phyloP scores from a whole-genome alignment of 2,329 filamentous ascomycete genomes.

The Phoma sp. region DNA sequence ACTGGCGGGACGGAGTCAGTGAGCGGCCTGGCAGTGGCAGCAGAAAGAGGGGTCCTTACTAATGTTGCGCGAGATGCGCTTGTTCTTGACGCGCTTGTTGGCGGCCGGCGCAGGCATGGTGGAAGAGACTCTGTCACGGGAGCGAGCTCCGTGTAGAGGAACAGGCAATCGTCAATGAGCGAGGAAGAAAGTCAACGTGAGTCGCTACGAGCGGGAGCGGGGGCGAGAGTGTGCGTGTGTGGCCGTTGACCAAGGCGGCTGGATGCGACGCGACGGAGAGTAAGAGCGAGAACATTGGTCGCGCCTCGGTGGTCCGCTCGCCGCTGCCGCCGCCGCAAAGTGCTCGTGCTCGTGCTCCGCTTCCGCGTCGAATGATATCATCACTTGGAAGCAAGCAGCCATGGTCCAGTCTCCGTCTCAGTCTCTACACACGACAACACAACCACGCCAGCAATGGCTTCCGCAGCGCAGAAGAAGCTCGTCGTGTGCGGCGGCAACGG shows the following conservation, averaged over 20 bases:
- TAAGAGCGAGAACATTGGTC: too few species aligned
- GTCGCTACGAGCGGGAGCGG: too few species aligned
- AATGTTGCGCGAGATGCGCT: constrained; percentile 49
- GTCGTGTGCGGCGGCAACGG: constrained; percentile 94
- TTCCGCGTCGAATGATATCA: constrained; percentile 42
- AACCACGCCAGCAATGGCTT: constrained; percentile 50
- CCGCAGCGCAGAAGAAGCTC: constrained; percentile 72
- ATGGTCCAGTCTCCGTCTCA: not conserved
- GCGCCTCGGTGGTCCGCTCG: not conserved
- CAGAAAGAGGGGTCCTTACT: constrained; percentile 26
- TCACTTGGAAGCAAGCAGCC: constrained; percentile 27
- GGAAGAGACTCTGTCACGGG: not conserved
- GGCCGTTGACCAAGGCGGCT: too few species aligned
- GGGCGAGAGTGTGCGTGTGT: too few species aligned
- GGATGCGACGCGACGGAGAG: too few species aligned
- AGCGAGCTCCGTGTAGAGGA: too few species aligned
- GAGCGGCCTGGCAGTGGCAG: not conserved
- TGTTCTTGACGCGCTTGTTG: constrained; percentile 38
- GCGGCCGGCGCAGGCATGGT: not conserved
- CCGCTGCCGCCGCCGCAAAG: not conserved
- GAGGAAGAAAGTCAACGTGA: too few species aligned
- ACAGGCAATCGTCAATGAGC: too few species aligned
- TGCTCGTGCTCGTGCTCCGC: not conserved
- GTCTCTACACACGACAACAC: not conserved
- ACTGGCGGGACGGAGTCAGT: constrained; percentile 45